Evolutionary conservation across 2,329 filamentous ascomycete species (phyloP), one percentile per base, ranked within the genome.

Genomic region (Onygenales sp.): DNA sequence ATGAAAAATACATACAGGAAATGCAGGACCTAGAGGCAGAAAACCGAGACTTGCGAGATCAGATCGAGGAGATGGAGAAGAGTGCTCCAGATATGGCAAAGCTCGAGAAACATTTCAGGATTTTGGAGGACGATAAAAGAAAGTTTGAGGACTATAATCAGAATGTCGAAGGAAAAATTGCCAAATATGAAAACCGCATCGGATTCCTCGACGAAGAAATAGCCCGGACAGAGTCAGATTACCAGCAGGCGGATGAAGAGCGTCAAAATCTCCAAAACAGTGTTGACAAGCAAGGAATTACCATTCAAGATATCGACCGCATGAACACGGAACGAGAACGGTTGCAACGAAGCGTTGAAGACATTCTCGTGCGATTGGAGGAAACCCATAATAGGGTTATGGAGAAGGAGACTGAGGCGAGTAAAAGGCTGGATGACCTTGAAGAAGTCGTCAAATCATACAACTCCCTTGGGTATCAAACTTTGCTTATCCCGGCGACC

Each of bases 71-170:
- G 56, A 77, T 97, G 36, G 87, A 95, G 65, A 93, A 94, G 66
- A 86, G 85, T 10, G 89, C 86, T 0, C 89, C 89, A 0, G 85
- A 94, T 64, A 83, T 93, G 31, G 85, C 85, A 2, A 85, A 90
- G 53, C 75, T 97, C 27, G 91, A 96, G 67, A 85, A 91, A 62
- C 83, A 92, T 64, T 95, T 92, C 75, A 88, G 89, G 64, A 92
- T 96, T 52, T 83, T 98, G 72, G 90, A 95, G 66, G 90, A 94
- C 62, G 94, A 98, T 71, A 91, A 87, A 63, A 80, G 85, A 64
- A 97, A 98, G 65, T 98, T 97, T 61, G 91, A 96, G 65, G 86
- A 89, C 64, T 98, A 96, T 77, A 96, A 96, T 66, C 82, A 84
- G 42, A 82, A 86, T 34, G 89, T 95, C 59, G 80, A 88, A 63